Evolutionary conservation across 2,329 filamentous ascomycete genomes (phyloP).

Genomic region (Cladosporium oxysporum): DNA sequence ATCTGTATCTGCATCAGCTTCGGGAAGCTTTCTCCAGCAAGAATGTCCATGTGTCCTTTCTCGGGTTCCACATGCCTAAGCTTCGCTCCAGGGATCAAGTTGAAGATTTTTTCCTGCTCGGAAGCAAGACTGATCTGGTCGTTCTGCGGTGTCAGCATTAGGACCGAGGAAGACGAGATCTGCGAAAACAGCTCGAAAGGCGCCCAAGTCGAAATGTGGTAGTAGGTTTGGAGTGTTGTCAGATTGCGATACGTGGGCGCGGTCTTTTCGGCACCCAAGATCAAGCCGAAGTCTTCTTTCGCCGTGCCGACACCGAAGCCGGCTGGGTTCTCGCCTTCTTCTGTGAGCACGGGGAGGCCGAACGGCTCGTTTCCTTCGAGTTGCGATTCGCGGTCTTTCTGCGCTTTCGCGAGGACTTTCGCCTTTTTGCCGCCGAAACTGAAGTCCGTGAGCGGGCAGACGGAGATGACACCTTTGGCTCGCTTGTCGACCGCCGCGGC

Average conservation of each 20-base stretch:
- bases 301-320: slow-evolving; percentile 35
- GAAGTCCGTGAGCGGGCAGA: slow-evolving; percentile 29
- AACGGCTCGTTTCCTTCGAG: slow-evolving; percentile 42
- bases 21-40: slow-evolving; percentile 15
- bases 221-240: slow-evolving; percentile 38
- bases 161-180: slow-evolving; percentile 5
- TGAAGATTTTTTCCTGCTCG: slow-evolving; percentile 9
- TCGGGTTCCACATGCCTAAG: slow-evolving; percentile 7
- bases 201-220: slow-evolving; percentile 31
- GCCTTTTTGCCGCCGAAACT: slow-evolving; percentile 22
- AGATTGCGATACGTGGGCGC: slow-evolving; percentile 25
- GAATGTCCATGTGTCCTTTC: slow-evolving; percentile 20
- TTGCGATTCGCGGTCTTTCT: slow-evolving; percentile 45
- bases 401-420: slow-evolving; percentile 35
- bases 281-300: slow-evolving; percentile 25
- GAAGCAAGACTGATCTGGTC: slow-evolving; percentile 20
- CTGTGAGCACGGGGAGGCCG: slow-evolving; percentile 41
- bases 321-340: slow-evolving; percentile 41
- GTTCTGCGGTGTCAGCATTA: slow-evolving; percentile 19
- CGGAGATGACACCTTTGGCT: slow-evolving; percentile 31
- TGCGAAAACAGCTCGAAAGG: slow-evolving; percentile 16
- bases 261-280: slow-evolving; percentile 18
- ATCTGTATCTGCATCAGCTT: slow-evolving; percentile 8
- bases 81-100: slow-evolving; percentile 16
- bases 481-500: slow-evolving; percentile 39